Evolutionary conservation across 2,329 filamentous ascomycete genomes (phyloP).

Genomic region (Phyllosticta citriasiana): DNA sequence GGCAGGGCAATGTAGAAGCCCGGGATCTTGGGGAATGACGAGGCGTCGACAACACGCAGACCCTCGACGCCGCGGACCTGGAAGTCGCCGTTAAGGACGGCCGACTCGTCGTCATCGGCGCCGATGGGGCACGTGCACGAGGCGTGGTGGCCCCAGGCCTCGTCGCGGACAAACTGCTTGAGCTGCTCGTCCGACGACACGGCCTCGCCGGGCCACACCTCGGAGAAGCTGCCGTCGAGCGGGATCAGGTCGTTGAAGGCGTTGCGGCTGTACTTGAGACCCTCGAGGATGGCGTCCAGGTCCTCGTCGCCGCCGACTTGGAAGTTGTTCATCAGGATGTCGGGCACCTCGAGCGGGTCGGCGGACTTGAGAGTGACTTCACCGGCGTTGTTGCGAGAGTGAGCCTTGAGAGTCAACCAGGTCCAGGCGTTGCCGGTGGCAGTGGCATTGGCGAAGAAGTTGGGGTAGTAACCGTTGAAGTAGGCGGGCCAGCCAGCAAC

Average conservation of each 20-base stretch:
- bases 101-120: conserved; percentile 41
- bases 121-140: conserved; percentile 48
- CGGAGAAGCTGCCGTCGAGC: conserved; percentile 26
- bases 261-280: conserved; percentile 42
- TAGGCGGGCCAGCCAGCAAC: conserved; percentile 45
- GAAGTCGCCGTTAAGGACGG: conserved; percentile 48
- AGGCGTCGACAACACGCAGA: conserved; percentile 53
- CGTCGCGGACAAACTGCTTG: conserved; percentile 20
- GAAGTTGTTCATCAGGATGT: conserved; percentile 40
- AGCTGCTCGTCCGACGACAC: conserved; percentile 35
- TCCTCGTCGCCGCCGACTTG: conserved; percentile 41
- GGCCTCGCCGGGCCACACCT: conserved; percentile 33
- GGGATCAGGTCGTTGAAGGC: conserved; percentile 16
- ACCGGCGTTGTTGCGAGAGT: conserved; percentile 52
- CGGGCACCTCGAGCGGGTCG: conserved; percentile 54
- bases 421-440: conserved; percentile 36
- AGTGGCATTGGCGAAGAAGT: conserved; percentile 39
- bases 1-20: conserved; percentile 44
- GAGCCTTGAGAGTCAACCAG: conserved; percentile 50
- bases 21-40: conserved; percentile 46
- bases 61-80: conserved; percentile 46
- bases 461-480: conserved; percentile 47
- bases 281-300: conserved; percentile 45
- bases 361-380: conserved; percentile 50
- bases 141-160: conserved; percentile 43